Conservation (phyloP, 2,329 filamentous ascomycete genomes). For the Bipolaris sorokiniana region DNA sequence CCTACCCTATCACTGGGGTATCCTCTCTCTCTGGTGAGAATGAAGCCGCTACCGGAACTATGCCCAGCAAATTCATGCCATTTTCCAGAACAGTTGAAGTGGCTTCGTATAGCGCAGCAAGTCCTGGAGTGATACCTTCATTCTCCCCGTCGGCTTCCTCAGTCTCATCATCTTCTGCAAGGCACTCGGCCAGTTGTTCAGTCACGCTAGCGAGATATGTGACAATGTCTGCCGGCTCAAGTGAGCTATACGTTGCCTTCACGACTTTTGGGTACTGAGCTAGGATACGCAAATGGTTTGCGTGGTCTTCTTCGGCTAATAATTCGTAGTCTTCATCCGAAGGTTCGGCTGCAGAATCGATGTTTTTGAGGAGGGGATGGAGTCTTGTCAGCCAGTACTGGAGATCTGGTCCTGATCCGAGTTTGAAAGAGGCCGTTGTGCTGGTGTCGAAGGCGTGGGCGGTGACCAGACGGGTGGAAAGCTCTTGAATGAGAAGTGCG, state of each 20-base stretch:
- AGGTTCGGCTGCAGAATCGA: constrained; percentile 18
- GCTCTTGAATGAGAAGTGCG: constrained; percentile 38
- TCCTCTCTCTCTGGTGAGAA: constrained; percentile 29
- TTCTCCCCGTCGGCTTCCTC: constrained; percentile 6
- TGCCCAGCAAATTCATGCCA: constrained; percentile 38
- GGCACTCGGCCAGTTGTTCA: constrained; percentile 33
- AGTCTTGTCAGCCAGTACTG: constrained; percentile 42
- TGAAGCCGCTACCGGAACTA: constrained; percentile 22
- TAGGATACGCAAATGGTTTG: constrained; percentile 37
- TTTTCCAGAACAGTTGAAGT: constrained; percentile 39
- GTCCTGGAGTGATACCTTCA: constrained; percentile 20
- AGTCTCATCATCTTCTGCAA: constrained; percentile 26
- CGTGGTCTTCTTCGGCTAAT: constrained; percentile 32
- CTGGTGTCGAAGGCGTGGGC: constrained; percentile 35
- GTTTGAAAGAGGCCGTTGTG: constrained; percentile 37
- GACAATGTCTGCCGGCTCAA: constrained; percentile 38
- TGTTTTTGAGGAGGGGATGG: constrained; percentile 21
- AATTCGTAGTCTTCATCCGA: constrained; percentile 31
- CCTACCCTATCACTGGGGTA: constrained; percentile 26
- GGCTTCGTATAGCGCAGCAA: constrained; percentile 35
- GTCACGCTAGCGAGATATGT: constrained; percentile 37
- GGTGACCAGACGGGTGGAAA: constrained; percentile 29
- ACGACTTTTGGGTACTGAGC: constrained; percentile 42
- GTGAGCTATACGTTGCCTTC: constrained; percentile 30
- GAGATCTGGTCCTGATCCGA: constrained; percentile 37